Evolutionary conservation across 2,329 filamentous ascomycete species (phyloP).

Genomic region (Cladosporium phlei): DNA sequence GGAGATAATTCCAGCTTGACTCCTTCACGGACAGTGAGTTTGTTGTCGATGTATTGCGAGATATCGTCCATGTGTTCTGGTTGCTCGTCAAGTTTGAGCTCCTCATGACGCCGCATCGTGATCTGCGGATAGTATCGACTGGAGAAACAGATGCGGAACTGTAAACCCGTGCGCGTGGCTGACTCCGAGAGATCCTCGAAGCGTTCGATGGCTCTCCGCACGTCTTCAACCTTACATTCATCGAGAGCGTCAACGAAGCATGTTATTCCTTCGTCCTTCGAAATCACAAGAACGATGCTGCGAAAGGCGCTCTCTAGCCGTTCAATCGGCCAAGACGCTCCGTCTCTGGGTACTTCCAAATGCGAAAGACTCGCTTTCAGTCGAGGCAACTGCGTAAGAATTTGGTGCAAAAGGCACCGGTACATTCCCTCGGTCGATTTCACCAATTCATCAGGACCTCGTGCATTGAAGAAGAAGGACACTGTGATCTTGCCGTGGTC

Average conservation of each 20-base stretch:
- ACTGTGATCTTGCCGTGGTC: background rate
- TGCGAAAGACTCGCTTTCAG: background rate
- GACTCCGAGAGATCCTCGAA: background rate
- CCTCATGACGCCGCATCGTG: background rate
- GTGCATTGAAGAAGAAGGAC: background rate
- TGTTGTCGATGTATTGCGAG: background rate
- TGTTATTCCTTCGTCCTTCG: background rate
- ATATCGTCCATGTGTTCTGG: background rate
- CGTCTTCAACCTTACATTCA: background rate
- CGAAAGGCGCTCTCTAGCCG: background rate
- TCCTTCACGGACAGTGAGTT: background rate
- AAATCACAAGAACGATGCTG: background rate
- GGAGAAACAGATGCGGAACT: background rate
- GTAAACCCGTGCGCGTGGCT: background rate
- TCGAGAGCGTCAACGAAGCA: constrained; percentile 1
- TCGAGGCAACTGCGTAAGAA: background rate
- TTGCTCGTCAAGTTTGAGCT: background rate
- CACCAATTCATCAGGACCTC: background rate
- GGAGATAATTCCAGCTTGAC: background rate
- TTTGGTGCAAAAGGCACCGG: background rate
- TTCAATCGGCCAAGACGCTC: background rate
- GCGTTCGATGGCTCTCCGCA: background rate
- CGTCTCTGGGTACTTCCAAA: background rate
- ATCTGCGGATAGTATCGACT: background rate
- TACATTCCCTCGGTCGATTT: constrained; percentile 3